A percentile compares a stretch with the other conserved stretches of the same genome.
Conservation (phyloP, 1,139 yeast species). For the Blastobotrys petasosporus region DNA sequence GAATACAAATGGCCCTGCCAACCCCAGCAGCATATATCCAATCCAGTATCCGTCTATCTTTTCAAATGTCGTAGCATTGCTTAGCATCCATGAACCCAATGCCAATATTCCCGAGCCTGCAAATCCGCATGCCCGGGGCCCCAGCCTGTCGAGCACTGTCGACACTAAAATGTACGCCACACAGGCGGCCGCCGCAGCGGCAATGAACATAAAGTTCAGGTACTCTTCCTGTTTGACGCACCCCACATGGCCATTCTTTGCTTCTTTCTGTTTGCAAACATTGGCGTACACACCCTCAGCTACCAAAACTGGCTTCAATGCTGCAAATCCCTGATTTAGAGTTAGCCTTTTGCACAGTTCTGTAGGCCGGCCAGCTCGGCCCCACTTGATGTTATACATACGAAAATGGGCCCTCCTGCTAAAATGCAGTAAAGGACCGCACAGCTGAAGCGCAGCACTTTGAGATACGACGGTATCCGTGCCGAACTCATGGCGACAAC, state of each 20-base stretch:
- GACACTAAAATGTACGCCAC: slow-evolving; percentile 80
- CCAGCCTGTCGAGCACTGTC: slow-evolving; percentile 63
- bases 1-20: slow-evolving; percentile 79
- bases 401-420: slow-evolving; percentile 88
- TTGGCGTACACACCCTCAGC: slow-evolving; percentile 69
- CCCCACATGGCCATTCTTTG: slow-evolving; percentile 22
- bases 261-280: slow-evolving; percentile 41
- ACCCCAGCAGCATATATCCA: slow-evolving; percentile 64
- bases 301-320: slow-evolving; percentile 75
- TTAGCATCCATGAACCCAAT: slow-evolving; percentile 46
- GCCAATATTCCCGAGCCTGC: slow-evolving; percentile 58
- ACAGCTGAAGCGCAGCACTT: slow-evolving; percentile 50
- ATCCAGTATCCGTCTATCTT: slow-evolving; percentile 54
- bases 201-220: slow-evolving; percentile 73
- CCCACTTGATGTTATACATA: slow-evolving; percentile 1
- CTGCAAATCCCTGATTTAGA: slow-evolving; percentile 66
- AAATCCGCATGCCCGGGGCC: slow-evolving; percentile 76
- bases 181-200: slow-evolving; percentile 85
- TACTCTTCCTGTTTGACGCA: slow-evolving; percentile 77
- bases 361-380: too few species aligned
- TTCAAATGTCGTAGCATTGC: slow-evolving; percentile 24
- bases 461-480: not conserved
- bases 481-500: too few species aligned
- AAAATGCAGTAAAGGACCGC: slow-evolving; percentile 82
- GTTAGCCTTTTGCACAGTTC: not conserved